A percentile compares a stretch with the other conserved stretches of the same genome.
Conservation (phyloP, 108 stramenopile species). For the Cyclotella cryptica region DNA sequence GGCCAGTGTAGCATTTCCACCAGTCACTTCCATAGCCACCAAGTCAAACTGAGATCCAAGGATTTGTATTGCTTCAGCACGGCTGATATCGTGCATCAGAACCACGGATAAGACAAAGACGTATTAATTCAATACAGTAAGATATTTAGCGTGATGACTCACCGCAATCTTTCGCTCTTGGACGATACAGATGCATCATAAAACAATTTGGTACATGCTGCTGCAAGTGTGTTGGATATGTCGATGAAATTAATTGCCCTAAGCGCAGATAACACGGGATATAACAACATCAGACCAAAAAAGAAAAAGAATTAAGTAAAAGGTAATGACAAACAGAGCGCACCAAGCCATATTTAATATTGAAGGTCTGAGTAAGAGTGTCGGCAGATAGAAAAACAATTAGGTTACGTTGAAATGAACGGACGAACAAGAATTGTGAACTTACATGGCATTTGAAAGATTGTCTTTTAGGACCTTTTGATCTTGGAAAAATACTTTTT, state of each 20-base stretch:
- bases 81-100: neutral
- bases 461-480: slow-evolving; percentile 28
- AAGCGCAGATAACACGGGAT: neutral
- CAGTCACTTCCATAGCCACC: slow-evolving; percentile 40
- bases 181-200: slow-evolving; percentile 46
- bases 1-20: slow-evolving; percentile 25
- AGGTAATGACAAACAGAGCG: neutral
- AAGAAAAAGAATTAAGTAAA: neutral
- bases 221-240: slow-evolving; percentile 49
- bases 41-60: slow-evolving; percentile 49
- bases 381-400: too few species aligned
- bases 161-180: slow-evolving; percentile 31
- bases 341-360: slow-evolving; percentile 48
- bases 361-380: slow-evolving; percentile 15
- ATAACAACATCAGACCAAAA: neutral
- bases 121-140: too few species aligned
- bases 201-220: slow-evolving; percentile 52
- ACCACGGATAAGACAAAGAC: neutral
- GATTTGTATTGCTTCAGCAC: slow-evolving; percentile 50
- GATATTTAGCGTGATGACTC: neutral
- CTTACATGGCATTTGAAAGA: slow-evolving; percentile 40
- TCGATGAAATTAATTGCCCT: slow-evolving; percentile 55
- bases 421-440: too few species aligned
- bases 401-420: too few species aligned
- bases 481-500: slow-evolving; percentile 21